Conservation (phyloP, 805 yeast species). For the Saturnispora mendoncae region DNA sequence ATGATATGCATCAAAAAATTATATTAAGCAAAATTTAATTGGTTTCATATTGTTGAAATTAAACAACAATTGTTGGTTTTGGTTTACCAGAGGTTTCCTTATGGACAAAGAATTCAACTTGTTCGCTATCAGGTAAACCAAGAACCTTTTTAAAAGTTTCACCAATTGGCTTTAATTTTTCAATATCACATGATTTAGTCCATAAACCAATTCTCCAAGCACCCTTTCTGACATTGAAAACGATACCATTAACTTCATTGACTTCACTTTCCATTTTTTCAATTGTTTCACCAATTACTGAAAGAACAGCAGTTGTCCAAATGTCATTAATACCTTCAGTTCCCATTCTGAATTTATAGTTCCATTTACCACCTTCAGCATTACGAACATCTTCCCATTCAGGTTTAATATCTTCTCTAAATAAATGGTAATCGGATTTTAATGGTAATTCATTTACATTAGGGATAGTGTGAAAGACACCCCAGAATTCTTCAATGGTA, state of each 20-base stretch:
- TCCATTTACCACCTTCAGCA: constrained; percentile 91
- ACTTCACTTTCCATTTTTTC: constrained; percentile 63
- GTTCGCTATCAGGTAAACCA: constrained; percentile 63
- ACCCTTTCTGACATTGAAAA: constrained; percentile 76
- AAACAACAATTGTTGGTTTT: constrained; percentile 21
- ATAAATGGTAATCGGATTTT: constrained; percentile 90
- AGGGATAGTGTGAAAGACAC: constrained; percentile 88
- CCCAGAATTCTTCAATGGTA: constrained; percentile 99
- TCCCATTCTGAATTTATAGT: constrained; percentile 62
- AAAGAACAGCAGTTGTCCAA: constrained; percentile 84
- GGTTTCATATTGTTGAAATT: constrained; percentile 1
- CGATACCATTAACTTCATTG: constrained; percentile 89
- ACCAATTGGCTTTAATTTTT: constrained; percentile 65
- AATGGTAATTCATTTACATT: constrained; percentile 83
- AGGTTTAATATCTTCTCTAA: constrained; percentile 89
- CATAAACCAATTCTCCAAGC: constrained; percentile 83
- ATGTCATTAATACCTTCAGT: constrained; percentile 65
- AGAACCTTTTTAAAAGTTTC: constrained; percentile 79
- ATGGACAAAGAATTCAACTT: constrained; percentile 73
- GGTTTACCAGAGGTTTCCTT: constrained; percentile 34
- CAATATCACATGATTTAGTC: constrained; percentile 73
- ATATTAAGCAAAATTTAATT: neutral
- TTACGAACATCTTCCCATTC: constrained; percentile 96
- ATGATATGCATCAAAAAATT: neutral
- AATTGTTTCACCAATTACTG: constrained; percentile 92